Conservation (phyloP, 305 asterid species). For the Fraxinus platypoda region DNA sequence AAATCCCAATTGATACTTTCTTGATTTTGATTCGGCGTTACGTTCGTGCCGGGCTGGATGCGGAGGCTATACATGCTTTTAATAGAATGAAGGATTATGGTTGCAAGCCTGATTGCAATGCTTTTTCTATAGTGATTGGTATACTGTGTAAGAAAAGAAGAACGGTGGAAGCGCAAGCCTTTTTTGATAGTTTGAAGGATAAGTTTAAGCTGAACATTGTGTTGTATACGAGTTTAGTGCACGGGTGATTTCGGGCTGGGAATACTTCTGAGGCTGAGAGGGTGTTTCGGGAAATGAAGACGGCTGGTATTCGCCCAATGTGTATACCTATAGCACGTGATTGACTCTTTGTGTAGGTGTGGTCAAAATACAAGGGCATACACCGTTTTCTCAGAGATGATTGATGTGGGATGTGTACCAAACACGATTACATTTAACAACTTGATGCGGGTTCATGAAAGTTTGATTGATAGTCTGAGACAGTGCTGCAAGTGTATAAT, state of each 20-base stretch:
- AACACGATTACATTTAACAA: constrained; percentile 77
- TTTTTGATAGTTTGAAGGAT: constrained; percentile 72
- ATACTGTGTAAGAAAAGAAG: constrained; percentile 67
- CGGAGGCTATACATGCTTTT: constrained; percentile 75
- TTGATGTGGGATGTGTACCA: constrained; percentile 66
- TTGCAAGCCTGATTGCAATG: constrained; percentile 62
- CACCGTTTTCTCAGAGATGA: constrained; percentile 84
- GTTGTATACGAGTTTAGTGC: constrained; percentile 68
- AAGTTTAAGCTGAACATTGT: constrained; percentile 73
- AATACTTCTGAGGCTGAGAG: constrained; percentile 71
- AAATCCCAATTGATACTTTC: constrained; percentile 55
- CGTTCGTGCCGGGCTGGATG: constrained; percentile 68
- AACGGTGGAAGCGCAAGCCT: constrained; percentile 72
- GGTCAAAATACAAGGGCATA: constrained; percentile 88
- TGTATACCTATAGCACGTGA: constrained; percentile 74
- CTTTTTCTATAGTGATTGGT: constrained; percentile 59
- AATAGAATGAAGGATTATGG: constrained; percentile 79
- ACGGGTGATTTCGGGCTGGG: constrained; percentile 81
- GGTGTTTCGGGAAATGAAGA: constrained; percentile 76
- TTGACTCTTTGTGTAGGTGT: constrained; percentile 79
- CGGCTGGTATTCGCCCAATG: constrained; percentile 58
- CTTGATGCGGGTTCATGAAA: constrained; percentile 85
- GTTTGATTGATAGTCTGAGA: constrained; percentile 82
- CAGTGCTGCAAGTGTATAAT: constrained; percentile 75
- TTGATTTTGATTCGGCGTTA: constrained; percentile 67